A percentile compares a stretch with the other conserved stretches of the same genome.
These are phyloP conservation scores for Zasmidium angulare DNA, from an alignment of 2,329 filamentous ascomycete genomes.

Conservation along the genomic window DNA sequence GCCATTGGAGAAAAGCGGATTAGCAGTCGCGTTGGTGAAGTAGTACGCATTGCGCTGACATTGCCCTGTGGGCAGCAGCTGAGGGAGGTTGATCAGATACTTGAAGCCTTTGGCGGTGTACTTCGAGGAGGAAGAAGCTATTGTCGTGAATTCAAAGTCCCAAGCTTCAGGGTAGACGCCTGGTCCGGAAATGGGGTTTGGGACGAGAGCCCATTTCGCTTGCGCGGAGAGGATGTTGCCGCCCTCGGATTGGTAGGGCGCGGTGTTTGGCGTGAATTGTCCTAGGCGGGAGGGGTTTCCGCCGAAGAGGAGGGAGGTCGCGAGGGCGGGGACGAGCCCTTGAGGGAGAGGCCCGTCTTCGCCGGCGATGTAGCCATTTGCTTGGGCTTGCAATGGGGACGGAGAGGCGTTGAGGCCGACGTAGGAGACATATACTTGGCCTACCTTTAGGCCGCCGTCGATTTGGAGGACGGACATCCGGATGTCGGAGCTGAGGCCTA, in stretches of 20 bases:
- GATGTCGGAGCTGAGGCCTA: slow-evolving; percentile 20
- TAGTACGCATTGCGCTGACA: slow-evolving; percentile 29
- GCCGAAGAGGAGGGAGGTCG: slow-evolving; percentile 21
- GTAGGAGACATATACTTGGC: slow-evolving; percentile 18
- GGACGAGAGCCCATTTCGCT: slow-evolving; percentile 21
- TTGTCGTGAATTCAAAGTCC: slow-evolving; percentile 20
- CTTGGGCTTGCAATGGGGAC: slow-evolving; percentile 14
- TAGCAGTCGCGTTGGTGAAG: slow-evolving; percentile 25
- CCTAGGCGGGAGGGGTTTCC: slow-evolving; percentile 22
- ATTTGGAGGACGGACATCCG: slow-evolving; percentile 26
- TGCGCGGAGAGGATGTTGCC: slow-evolving; percentile 14
- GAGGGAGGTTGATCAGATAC: slow-evolving; percentile 22
- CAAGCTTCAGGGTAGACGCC: slow-evolving; percentile 24
- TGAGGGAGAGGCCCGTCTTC: slow-evolving; percentile 20
- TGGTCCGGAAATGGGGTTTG: slow-evolving; percentile 26
- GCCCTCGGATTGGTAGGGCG: slow-evolving; percentile 19
- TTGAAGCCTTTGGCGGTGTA: slow-evolving; percentile 22
- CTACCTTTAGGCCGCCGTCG: slow-evolving; percentile 17
- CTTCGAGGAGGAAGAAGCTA: neutral
- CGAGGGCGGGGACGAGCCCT: slow-evolving; percentile 24
- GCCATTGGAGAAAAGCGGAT: slow-evolving; percentile 17
- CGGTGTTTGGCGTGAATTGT: slow-evolving; percentile 16
- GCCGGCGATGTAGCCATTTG: slow-evolving; percentile 21
- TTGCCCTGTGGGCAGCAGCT: slow-evolving; percentile 14
- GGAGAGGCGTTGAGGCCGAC: slow-evolving; percentile 12